phyloP scores from a whole-genome alignment of 306 rosid species.

The Sicyos edulis region DNA sequence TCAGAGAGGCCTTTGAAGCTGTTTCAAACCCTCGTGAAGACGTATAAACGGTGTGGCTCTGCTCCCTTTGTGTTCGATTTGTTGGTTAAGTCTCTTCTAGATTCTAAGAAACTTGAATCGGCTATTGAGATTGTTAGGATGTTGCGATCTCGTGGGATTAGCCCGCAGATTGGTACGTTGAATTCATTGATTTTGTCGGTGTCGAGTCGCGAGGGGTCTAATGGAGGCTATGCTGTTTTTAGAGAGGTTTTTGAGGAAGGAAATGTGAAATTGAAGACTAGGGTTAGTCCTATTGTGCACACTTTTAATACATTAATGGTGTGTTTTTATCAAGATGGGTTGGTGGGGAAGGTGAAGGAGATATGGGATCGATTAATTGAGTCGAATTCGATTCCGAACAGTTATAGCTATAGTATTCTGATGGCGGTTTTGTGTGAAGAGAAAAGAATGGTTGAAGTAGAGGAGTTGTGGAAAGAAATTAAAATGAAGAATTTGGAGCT shows the following conservation, averaged over 20 bases:
- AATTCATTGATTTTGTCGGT: slow-evolving; percentile 52
- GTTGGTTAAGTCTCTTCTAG: slow-evolving; percentile 54
- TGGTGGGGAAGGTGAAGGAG: slow-evolving; percentile 38
- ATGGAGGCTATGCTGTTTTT: slow-evolving; percentile 43
- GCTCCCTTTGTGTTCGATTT: slow-evolving; percentile 79
- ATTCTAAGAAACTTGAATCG: slow-evolving; percentile 44
- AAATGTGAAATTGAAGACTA: slow-evolving; percentile 31
- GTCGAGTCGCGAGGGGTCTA: slow-evolving; percentile 38
- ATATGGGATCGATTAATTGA: slow-evolving; percentile 53
- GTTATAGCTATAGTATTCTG: slow-evolving; percentile 49
- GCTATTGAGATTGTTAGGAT: slow-evolving; percentile 46
- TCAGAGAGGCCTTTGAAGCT: slow-evolving; percentile 36
- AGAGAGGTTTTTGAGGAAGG: slow-evolving; percentile 39
- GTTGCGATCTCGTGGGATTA: slow-evolving; percentile 54
- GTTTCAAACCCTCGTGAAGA: slow-evolving; percentile 49
- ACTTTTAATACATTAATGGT: slow-evolving; percentile 61
- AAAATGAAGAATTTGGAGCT: slow-evolving; percentile 36
- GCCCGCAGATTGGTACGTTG: slow-evolving; percentile 53
- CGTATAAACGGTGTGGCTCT: slow-evolving; percentile 54
- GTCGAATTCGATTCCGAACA: slow-evolving; percentile 38
- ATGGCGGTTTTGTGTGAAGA: slow-evolving; percentile 61
- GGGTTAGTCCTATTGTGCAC: slow-evolving; percentile 49
- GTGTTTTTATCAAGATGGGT: slow-evolving; percentile 51
- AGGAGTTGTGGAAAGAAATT: slow-evolving; percentile 59
- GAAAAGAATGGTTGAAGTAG: slow-evolving; percentile 42